These are phyloP conservation scores for Phyllosticta citribraziliensis DNA, from an alignment of 2,329 filamentous ascomycete species.

Conservation along the genomic window DNA sequence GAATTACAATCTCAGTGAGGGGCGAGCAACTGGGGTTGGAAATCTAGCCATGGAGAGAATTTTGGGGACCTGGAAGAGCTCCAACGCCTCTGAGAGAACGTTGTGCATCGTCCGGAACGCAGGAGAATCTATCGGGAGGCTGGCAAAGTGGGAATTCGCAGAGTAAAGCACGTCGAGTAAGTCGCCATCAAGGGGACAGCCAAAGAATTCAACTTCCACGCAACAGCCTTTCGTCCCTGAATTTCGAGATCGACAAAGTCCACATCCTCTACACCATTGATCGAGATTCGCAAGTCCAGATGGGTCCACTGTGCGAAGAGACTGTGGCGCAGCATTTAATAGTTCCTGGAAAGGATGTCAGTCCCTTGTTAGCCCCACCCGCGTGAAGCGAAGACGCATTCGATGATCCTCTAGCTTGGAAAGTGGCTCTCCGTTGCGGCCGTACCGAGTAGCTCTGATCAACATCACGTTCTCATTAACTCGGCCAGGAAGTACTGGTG, in stretches of 20 bases:
- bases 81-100: slow-evolving; percentile 25
- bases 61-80: slow-evolving; percentile 33
- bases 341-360: neutral
- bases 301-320: neutral
- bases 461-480: neutral
- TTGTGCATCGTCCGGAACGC: slow-evolving; percentile 75
- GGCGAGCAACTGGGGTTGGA: slow-evolving; percentile 66
- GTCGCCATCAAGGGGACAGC: neutral
- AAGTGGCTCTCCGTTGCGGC: neutral
- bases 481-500: neutral
- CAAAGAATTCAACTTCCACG: neutral
- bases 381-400: neutral
- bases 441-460: neutral
- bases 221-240: no score
- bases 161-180: neutral
- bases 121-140: slow-evolving; percentile 67
- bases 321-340: neutral
- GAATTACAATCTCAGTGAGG: slow-evolving; percentile 68
- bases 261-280: neutral
- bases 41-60: slow-evolving; percentile 55
- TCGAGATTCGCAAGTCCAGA: neutral
- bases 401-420: neutral
- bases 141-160: slow-evolving; percentile 63
- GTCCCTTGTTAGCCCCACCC: neutral
- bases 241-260: no score